Base-by-base conservation (phyloP, 192 early-diverging fungal species). In the Helicostylum pulchrum region DNA sequence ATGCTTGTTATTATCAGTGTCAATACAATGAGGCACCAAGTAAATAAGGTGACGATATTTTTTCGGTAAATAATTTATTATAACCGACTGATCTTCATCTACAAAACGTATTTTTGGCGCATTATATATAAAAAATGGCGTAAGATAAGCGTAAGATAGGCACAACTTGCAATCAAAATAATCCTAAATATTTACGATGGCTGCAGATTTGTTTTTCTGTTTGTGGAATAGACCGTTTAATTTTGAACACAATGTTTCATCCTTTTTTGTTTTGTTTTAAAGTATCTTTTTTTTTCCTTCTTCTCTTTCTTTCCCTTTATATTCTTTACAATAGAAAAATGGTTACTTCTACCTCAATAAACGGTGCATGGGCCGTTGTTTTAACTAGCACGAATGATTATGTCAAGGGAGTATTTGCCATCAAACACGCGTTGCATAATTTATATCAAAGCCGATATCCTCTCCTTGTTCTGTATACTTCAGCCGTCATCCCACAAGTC, bases 391-490 rank as follows among this genome's bases (percentile, higher is more conserved):
- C 51, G 14, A 62, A 69, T 46, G 39, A 55, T 23, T 69, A 69
- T 17, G 47, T 69, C 17, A 61, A 69, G 47, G 67, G 67, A 14
- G 54, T 62, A 8, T 31, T 56, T 15, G 52, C 61, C 5, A 14
- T 69, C 21, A 60, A 61, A 46, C 17, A 54, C 4, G 61, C 67
- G 7, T 36, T 69, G 39, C 51, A 53, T 53, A 20, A 64, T 30
- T 17, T 62, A 14, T 31, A 64, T n/a, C 19, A 51, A 7, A 70
- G 68, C 34, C 44, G 36, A 46, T 76, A 76, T 26, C 74, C 74
- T 26, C 53, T 76, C 23, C 51, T 76, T 2, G 70, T 76, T 2
- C 43, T 76, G 10, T 62, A 76, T 49, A 76, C 74, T 0, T 62
- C 61, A 0, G 44, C 49, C 4, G 61, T 76, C 0, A 11, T 55